Evolutionary conservation across 768 basidiomycete genomes (phyloP), one percentile per base, ranked within the genome.

Genomic region (Holtermannia corniformis): DNA sequence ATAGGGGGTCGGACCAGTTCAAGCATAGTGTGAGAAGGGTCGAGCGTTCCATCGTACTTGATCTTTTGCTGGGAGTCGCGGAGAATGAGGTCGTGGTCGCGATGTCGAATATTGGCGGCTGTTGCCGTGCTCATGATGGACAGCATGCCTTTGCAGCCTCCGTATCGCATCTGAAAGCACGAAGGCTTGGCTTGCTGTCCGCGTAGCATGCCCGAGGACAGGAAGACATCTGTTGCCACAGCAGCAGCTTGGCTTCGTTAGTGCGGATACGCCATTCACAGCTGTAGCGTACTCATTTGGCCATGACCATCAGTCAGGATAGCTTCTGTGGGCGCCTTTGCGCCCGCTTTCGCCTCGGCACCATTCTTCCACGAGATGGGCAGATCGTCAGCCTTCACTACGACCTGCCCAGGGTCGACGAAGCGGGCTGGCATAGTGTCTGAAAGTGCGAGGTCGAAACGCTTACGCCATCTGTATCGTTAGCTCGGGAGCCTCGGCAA

Each of bases 271-370:
- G 10, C 7, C 26, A 25, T 10, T 12, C 25, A 12, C 28, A 19
- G 5, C 48, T 1, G 32, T 25, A 16, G 55, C 63, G 43, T 44
- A 65, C 63, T 62, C 67, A 68, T 68, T 21, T 62, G 41, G 20
- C 67, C 67, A 44, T 62, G 63, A 3, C 67, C 67, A 44, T 68
- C 67, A 2, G 64, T 65, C 19, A 68, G 50, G 16, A 58, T 61
- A 54, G 64, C 54, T 44, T 65, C 61, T 4, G 66, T 63, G 3
- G 20, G 16, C 5, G 66, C 50, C 4, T 44, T 12, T 0, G 37
- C 57, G 3, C 16, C 5, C 10, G 37, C 14, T 10, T n/a, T 5
- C 24, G 64, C 57, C 4, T 19, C 21, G 4, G 5, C 16, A 37
- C 10, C 16, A 7, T 7, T 37, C 32, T 37, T 37, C 32, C 32